A percentile compares a stretch with the other conserved stretches of the same genome.
phyloP scores from a whole-genome alignment of 1,284 basidiomycete species.

The Rhodotorula sp. region DNA sequence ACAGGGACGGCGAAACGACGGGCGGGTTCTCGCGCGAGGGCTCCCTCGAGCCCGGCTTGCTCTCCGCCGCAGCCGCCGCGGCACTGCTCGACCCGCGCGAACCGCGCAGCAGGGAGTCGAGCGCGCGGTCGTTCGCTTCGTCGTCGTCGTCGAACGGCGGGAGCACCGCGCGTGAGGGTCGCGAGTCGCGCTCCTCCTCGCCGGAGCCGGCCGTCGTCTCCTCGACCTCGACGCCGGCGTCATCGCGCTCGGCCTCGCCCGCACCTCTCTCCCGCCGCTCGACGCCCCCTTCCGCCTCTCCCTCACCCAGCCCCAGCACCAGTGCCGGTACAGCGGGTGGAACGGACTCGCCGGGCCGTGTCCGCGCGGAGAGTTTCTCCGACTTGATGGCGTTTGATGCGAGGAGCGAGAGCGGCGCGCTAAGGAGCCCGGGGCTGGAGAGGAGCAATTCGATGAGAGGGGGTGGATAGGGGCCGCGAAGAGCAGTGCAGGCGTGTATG shows the following conservation, averaged over 20 bases:
- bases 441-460: conserved; percentile 8
- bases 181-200: background rate
- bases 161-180: background rate
- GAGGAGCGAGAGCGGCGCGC: background rate
- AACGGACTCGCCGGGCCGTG: background rate
- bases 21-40: background rate
- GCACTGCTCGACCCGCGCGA: background rate
- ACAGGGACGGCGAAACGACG: too few species aligned
- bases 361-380: conserved; percentile 21
- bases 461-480: background rate
- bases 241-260: background rate
- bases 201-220: background rate
- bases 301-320: background rate
- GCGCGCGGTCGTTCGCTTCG: background rate
- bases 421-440: conserved; percentile 3
- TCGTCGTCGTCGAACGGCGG: background rate
- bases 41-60: background rate
- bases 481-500: background rate
- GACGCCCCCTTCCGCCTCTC: background rate
- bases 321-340: too few species aligned
- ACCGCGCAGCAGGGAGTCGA: background rate
- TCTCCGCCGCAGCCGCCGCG: background rate
- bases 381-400: conserved; percentile 15
- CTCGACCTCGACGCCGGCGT: background rate
- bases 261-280: background rate